Conservation (phyloP, 768 basidiomycete genomes). For the Leccinum ochraceum region DNA sequence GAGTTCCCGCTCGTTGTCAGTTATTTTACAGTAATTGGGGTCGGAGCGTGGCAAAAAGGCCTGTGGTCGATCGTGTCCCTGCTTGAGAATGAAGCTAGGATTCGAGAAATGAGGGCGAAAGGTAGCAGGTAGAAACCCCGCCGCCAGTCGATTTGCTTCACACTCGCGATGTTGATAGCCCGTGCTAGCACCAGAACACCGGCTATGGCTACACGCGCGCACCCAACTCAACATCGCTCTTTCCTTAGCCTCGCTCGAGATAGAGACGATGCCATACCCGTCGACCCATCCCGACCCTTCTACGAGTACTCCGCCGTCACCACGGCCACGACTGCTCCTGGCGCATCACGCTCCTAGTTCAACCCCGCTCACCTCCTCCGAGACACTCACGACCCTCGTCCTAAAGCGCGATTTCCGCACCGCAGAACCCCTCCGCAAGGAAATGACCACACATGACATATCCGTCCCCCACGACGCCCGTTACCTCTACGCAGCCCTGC, state of each 20-base stretch:
- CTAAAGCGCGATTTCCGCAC: slow-evolving; percentile 16
- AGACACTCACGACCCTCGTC: slow-evolving; percentile 27
- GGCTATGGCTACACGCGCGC: slow-evolving; percentile 21
- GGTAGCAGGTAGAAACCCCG: too few species aligned
- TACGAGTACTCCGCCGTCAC: slow-evolving; percentile 33
- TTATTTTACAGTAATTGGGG: too few species aligned
- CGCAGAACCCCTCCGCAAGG: slow-evolving; percentile 9
- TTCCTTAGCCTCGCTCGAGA: slow-evolving; percentile 31
- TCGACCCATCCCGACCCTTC: slow-evolving; percentile 30
- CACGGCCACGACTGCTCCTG: slow-evolving; percentile 2
- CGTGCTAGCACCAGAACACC: slow-evolving; percentile 11
- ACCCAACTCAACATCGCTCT: neutral
- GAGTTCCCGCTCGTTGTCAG: too few species aligned
- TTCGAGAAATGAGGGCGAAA: too few species aligned
- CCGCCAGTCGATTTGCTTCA: neutral
- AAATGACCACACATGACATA: slow-evolving; percentile 40
- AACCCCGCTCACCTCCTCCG: slow-evolving; percentile 28
- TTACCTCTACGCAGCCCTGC: too few species aligned
- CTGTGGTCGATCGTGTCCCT: too few species aligned
- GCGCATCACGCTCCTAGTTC: slow-evolving; percentile 7
- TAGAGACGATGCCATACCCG: slow-evolving; percentile 39
- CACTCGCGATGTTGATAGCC: too few species aligned
- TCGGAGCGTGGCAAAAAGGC: too few species aligned
- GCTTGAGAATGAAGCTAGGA: too few species aligned
- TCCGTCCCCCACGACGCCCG: slow-evolving; percentile 30